Evolutionary conservation across 768 basidiomycete species (phyloP).

Genomic region (Hericium coralloides): DNA sequence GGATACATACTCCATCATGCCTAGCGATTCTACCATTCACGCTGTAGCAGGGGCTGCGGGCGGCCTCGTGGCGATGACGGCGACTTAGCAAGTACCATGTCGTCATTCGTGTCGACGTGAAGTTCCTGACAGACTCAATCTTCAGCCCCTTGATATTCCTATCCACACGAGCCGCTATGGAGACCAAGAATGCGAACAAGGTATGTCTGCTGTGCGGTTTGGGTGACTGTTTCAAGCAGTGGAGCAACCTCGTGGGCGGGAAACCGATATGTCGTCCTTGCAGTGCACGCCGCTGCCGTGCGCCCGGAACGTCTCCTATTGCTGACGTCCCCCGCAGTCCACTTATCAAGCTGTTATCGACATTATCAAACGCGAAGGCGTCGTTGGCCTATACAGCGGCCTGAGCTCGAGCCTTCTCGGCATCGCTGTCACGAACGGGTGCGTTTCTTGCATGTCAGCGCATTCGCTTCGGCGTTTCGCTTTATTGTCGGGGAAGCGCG

Average conservation of each 20-base stretch:
- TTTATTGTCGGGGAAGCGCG: neutral
- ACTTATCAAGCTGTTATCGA: conserved; percentile 59
- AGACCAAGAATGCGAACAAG: conserved; percentile 71
- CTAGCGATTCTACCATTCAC: conserved; percentile 71
- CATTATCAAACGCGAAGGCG: conserved; percentile 77
- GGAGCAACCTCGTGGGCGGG: neutral
- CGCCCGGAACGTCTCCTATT: neutral
- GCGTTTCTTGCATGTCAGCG: conserved; percentile 14
- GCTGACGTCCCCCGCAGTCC: conserved; percentile 31
- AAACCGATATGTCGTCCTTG: neutral
- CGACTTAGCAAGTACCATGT: conserved; percentile 57
- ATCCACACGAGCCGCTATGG: conserved; percentile 89
- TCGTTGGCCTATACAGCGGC: conserved; percentile 80
- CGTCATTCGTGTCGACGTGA: conserved; percentile 3
- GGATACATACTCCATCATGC: conserved; percentile 13
- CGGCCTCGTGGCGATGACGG: conserved; percentile 87
- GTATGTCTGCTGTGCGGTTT: conserved; percentile 26
- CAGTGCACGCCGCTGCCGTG: neutral
- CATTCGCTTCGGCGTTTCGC: neutral
- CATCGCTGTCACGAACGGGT: conserved; percentile 92
- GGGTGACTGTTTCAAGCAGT: too few relatives aligned
- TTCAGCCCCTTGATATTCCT: conserved; percentile 83
- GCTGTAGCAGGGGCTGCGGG: conserved; percentile 84
- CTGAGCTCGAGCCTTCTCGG: conserved; percentile 79
- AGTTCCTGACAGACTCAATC: conserved; percentile 2